Percentiles rank a stretch among this genome's conserved stretches.
Evolutionary conservation across 2,329 filamentous ascomycete genomes (phyloP).

Genomic region (Ceratocystis albifundus): DNA sequence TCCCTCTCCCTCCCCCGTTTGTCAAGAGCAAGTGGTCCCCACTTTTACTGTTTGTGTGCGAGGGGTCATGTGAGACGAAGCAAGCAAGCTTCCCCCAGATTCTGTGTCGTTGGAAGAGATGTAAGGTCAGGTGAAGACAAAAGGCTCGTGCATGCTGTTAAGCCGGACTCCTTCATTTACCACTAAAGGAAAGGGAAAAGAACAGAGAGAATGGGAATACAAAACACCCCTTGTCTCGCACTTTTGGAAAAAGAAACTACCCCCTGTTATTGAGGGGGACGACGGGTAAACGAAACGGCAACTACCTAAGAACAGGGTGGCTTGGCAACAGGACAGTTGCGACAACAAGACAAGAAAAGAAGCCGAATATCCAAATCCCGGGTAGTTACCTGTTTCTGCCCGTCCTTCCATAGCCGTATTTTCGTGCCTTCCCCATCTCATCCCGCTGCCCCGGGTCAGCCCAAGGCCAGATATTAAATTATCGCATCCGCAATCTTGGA

Average conservation of each 20-base stretch:
- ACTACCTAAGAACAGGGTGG: neutral
- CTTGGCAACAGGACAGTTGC: neutral
- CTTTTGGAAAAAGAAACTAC: constrained; percentile 14
- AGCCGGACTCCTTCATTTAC: no score
- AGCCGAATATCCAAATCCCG: neutral
- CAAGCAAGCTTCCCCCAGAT: no score
- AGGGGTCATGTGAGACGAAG: no score
- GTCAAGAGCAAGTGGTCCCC: no score
- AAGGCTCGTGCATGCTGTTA: no score
- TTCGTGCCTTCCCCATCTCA: neutral
- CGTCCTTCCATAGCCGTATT: neutral
- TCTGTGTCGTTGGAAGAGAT: no score
- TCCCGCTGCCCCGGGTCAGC: neutral
- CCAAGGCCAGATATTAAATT: constrained; percentile 4
- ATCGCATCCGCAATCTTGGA: neutral
- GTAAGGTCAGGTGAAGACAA: no score
- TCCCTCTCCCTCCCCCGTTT: no score
- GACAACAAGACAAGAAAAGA: neutral
- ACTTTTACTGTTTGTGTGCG: no score
- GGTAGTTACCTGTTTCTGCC: neutral
- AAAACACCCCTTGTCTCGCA: neutral
- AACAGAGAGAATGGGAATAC: neutral
- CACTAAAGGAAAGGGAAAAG: neutral
- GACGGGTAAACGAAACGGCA: constrained; percentile 10
- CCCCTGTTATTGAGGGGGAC: neutral